Base-by-base conservation (phyloP, 2,329 filamentous ascomycete genomes). In the Ceratocystis eucalypticola region DNA sequence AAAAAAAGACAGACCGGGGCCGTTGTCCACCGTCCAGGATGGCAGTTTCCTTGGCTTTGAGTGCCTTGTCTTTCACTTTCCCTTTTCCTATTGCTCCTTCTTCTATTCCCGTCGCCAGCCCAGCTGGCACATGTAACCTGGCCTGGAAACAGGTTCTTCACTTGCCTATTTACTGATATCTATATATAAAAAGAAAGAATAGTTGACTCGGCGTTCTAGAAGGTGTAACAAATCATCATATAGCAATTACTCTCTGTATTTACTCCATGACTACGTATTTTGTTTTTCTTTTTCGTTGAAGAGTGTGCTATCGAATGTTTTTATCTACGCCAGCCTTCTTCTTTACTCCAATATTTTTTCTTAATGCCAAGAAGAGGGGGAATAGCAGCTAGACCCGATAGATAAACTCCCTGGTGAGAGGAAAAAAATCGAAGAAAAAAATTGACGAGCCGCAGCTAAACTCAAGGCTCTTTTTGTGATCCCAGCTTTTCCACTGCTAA, bases 351-450 rank as follows among this genome's bases (percentile, higher is more conserved):
- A 57, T 28, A 2, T 25, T 28, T 12, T 55, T 37, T 57, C 55
- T 59, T 33, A 59, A 37, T 57, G 53, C 53, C 53, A 57, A 57
- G 53, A n/a, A 57, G 53, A 57, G 53, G 53, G 15, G 50, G 15
- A 6, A 30, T 59, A 59, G 12, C 15, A 59, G 55, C 55, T 59
- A n/a, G 55, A 37, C 20, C 30, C 55, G 28, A 59, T 30, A 59
- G 55, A 59, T 59, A 59, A 37, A 59, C 55, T 59, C 28, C 55
- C 25, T 59, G 22, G 22, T 33, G 53, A 57, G 22, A 50, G 25
- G 53, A 57, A 57, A 50, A 22, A 50, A 50, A 5, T 25, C 1
- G 15, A 57, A 2, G 2, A 20, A 33, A 33, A 30, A 25, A 57
- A 33, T 22, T 57, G 55, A 30, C 33, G 30, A 59, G 55, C 30